Conservation (phyloP, 2,329 filamentous ascomycete species). For the Neoascochyta sp. region DNA sequence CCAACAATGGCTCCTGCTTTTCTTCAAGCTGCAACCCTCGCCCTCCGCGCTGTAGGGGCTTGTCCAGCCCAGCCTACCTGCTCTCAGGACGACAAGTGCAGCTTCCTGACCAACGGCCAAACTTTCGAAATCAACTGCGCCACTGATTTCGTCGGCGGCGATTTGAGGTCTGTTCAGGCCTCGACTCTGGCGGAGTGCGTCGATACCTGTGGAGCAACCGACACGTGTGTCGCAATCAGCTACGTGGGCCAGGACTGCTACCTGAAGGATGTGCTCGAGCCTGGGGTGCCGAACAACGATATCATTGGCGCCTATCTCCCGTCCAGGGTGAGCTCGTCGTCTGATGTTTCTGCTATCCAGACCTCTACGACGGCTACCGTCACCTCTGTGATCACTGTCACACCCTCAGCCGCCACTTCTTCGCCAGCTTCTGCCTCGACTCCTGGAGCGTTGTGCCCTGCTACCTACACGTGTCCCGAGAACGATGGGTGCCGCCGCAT, state of each 20-base stretch:
- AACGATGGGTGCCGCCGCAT: constrained; percentile 1
- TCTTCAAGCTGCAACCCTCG: too few species aligned
- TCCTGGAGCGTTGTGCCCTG: background rate
- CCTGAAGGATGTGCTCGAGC: background rate
- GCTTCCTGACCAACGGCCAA: constrained; percentile 1
- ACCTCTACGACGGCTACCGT: too few species aligned
- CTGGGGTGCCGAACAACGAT: constrained; percentile 1
- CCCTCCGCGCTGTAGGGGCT: background rate
- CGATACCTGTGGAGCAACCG: background rate
- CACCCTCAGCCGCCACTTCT: background rate
- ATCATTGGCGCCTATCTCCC: background rate
- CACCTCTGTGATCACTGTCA: too few species aligned
- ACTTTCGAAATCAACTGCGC: constrained; percentile 3
- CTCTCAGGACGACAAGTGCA: constrained; percentile 1
- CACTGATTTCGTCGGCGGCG: constrained; percentile 1
- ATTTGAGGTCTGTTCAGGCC: constrained; percentile 1
- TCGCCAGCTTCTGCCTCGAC: background rate
- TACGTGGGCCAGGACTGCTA: constrained; percentile 4
- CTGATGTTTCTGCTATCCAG: too few species aligned
- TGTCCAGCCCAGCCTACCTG: constrained; percentile 1
- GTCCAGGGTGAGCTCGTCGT: too few species aligned
- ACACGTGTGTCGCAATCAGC: constrained; percentile 1
- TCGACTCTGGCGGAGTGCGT: constrained; percentile 1
- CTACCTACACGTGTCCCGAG: constrained; percentile 1
- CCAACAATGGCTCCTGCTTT: too few species aligned